Evolutionary conservation across 1,284 basidiomycete species (phyloP).

Genomic region (Trichosporon coremiiforme): DNA sequence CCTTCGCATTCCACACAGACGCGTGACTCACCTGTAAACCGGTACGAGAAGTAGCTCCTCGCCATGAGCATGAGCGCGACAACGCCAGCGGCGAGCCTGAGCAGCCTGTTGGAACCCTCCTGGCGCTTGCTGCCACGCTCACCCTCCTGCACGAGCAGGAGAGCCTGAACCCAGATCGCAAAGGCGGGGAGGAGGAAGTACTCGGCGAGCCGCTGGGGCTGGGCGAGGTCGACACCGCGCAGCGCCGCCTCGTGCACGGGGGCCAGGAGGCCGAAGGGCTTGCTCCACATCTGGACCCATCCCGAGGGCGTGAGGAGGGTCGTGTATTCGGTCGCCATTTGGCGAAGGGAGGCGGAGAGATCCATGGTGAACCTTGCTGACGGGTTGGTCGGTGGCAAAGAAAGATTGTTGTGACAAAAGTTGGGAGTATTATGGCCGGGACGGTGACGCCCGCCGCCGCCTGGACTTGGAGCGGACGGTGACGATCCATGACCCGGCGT

Average conservation of each 20-base stretch:
- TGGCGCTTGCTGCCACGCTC: slow-evolving; percentile 31
- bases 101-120: neutral
- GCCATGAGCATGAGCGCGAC: slow-evolving; percentile 34
- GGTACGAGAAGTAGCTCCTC: slow-evolving; percentile 33
- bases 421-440: neutral
- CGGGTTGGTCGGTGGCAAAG: neutral
- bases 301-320: neutral
- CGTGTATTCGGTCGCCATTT: neutral
- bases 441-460: no score
- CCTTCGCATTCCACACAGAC: neutral
- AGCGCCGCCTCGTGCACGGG: slow-evolving; percentile 20
- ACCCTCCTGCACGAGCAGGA: slow-evolving; percentile 36
- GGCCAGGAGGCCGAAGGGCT: slow-evolving; percentile 22
- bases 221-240: neutral
- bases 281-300: neutral
- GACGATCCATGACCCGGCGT: neutral
- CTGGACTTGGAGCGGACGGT: neutral
- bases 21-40: slow-evolving; percentile 40
- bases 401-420: neutral
- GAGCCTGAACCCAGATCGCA: slow-evolving; percentile 39
- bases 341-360: neutral
- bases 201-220: neutral
- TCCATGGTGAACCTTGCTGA: neutral
- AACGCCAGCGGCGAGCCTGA: slow-evolving; percentile 34
- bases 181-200: slow-evolving; percentile 23